Evolutionary conservation across 169 alveolate species (phyloP), one percentile per base, ranked within the genome.

Genomic region (Plasmodium yoelii): DNA sequence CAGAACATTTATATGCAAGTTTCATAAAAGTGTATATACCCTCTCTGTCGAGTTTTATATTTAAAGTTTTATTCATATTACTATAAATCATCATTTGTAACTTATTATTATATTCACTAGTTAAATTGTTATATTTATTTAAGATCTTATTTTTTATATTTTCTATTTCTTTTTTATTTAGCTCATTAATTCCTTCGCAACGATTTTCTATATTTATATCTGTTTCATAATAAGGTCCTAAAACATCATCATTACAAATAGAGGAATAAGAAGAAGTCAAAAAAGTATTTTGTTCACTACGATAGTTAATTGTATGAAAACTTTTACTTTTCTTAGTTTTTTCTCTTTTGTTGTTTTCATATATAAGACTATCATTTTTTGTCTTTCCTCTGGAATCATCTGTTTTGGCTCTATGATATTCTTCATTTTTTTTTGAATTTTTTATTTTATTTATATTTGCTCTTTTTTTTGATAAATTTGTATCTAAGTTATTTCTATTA

Each of bases 1-100:
- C 61, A 7, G 59, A 19, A 64, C 51, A 77, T 39, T 77, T 77
- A 24, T 57, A 77, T 10, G 61, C n/a, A 15, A 63, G 22, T 1
- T 56, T 65, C 22, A 77, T 57, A 46, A 77, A 77, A 47, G 22
- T 64, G 39, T 63, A 69, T 18, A 77, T 68, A 18, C 65, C 64
- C 55, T 77, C 77, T 64, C 88, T 77, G 49, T 47, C 19, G 19
- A 61, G 7, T 46, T 56, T 39, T 8, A 77, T 47, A 8, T 77
- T 26, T 34, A 77, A 5, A 28, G 24, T n/a, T 47, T 15, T 60
- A n/a, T 73, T 73, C 1, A 47, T 34, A 15, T 60, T 77, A 1
- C 63, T 63, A 22, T 34, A 18, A 24, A 77, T n/a, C 56, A 77
- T 24, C 8, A 42, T 28, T n/a, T 64, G 51, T 28, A 65, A 47